phyloP scores from a whole-genome alignment of 129 eudicot genomes.

The Erigeron canadensis region DNA sequence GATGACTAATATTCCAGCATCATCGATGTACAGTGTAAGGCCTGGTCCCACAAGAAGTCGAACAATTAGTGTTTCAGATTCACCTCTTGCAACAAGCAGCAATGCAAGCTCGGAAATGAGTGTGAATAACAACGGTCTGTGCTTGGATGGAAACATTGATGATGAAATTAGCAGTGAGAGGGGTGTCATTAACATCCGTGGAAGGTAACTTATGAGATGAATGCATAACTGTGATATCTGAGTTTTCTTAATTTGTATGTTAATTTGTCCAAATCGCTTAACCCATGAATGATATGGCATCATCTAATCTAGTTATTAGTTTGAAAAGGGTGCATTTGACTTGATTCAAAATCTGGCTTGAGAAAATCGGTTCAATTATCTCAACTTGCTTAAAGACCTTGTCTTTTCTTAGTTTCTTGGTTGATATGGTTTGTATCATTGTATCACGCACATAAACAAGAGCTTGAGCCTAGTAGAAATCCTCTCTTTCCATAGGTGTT shows the following conservation, averaged over 20 bases:
- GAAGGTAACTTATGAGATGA: slow-evolving; percentile 43
- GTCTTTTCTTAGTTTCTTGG: not conserved
- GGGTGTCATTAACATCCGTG: slow-evolving; percentile 40
- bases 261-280: slow-evolving; percentile 19
- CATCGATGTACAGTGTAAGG: slow-evolving; percentile 96
- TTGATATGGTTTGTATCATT: slow-evolving; percentile 1
- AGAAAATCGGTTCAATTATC: not conserved
- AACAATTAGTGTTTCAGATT: slow-evolving; percentile 72
- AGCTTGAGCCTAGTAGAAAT: not conserved
- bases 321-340: not conserved
- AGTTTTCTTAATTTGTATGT: slow-evolving; percentile 23
- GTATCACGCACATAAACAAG: not conserved
- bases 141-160: slow-evolving; percentile 58
- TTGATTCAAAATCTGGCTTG: not conserved
- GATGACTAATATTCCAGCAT: slow-evolving; percentile 96
- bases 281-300: slow-evolving; percentile 24
- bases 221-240: slow-evolving; percentile 16
- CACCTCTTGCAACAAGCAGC: slow-evolving; percentile 95
- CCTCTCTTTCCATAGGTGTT: not conserved
- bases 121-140: slow-evolving; percentile 58
- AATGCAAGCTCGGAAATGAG: slow-evolving; percentile 94
- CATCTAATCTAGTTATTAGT: slow-evolving; percentile 36
- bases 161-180: slow-evolving; percentile 61
- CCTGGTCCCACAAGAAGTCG: slow-evolving; percentile 76
- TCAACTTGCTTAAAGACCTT: not conserved